Conservation (phyloP, 176 grass and related monocot genomes). For the Phoenix dactylifera region DNA sequence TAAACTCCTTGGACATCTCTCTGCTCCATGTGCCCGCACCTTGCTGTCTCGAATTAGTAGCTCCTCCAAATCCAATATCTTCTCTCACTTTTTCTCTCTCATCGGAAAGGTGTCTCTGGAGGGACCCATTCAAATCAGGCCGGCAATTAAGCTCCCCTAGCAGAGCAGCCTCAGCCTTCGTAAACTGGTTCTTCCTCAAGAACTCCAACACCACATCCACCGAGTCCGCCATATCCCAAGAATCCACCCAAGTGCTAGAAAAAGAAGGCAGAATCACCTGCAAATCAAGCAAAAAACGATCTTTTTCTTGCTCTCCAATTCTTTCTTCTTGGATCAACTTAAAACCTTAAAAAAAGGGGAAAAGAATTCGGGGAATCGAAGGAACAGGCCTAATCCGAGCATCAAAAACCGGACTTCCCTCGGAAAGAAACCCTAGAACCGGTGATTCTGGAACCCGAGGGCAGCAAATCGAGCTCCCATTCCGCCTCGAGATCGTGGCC, state of each 20-base stretch:
- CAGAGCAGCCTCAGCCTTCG: slow-evolving; percentile 19
- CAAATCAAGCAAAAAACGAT: slow-evolving; percentile 3
- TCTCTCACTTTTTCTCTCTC: slow-evolving; percentile 28
- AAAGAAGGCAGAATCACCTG: not conserved
- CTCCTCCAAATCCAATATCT: slow-evolving; percentile 6
- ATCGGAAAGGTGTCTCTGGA: slow-evolving; percentile 9
- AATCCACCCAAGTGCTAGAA: not conserved
- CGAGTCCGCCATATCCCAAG: slow-evolving; percentile 20
- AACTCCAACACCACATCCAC: slow-evolving; percentile 29
- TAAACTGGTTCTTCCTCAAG: slow-evolving; percentile 23
- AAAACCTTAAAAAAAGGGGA: too few relatives aligned
- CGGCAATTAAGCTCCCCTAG: slow-evolving; percentile 13
- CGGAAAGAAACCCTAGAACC: too few relatives aligned
- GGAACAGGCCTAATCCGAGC: too few relatives aligned
- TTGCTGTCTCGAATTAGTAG: slow-evolving; percentile 20
- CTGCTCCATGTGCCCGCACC: slow-evolving; percentile 18
- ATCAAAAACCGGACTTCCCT: too few relatives aligned
- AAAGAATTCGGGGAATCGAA: not conserved
- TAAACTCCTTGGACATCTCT: slow-evolving; percentile 73
- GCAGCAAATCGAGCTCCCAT: too few relatives aligned
- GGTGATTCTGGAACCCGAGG: too few relatives aligned
- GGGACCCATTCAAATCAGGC: slow-evolving; percentile 14
- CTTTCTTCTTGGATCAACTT: not conserved
- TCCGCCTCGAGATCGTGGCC: too few relatives aligned
- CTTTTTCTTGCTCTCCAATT: not conserved